A percentile compares a stretch with the other conserved stretches of the same genome.
Conservation (phyloP, 805 yeast genomes). For the Ogataea ganodermae region DNA sequence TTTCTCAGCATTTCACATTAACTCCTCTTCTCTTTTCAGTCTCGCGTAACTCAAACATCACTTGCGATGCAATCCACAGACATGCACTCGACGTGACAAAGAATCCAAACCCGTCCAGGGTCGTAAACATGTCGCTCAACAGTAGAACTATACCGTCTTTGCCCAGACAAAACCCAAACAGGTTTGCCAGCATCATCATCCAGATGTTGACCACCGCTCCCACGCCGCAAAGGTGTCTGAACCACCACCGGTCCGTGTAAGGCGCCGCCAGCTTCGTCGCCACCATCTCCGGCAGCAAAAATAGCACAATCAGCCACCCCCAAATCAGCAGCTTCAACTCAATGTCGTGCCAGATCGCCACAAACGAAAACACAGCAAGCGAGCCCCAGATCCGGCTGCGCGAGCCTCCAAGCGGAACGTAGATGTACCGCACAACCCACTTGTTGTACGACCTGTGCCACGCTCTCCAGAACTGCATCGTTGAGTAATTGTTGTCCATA, state of each 20-base stretch:
- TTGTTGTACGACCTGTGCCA: constrained; percentile 96
- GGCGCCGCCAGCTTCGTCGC: constrained; percentile 49
- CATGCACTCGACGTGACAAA: constrained; percentile 60
- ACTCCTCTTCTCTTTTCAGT: constrained; percentile 82
- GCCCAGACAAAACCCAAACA: constrained; percentile 94
- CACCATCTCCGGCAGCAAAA: constrained; percentile 80
- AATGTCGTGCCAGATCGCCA: constrained; percentile 98
- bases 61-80: constrained; percentile 82
- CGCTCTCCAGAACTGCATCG: constrained; percentile 96
- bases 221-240: constrained; percentile 74
- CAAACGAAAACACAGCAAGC: constrained; percentile 87
- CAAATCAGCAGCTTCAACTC: constrained; percentile 82
- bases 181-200: constrained; percentile 97
- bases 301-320: constrained; percentile 94
- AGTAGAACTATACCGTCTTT: constrained; percentile 75
- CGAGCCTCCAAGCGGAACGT: constrained; percentile 89
- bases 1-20: constrained; percentile 66
- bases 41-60: constrained; percentile 93
- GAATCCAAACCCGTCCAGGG: constrained; percentile 67
- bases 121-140: constrained; percentile 68
- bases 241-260: constrained; percentile 57
- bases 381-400: constrained; percentile 71
- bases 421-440: constrained; percentile 87
- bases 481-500: constrained; percentile 90
- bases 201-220: constrained; percentile 92